Evolutionary conservation across 306 rosid species (phyloP).

Genomic region (Fragaria iinumae): DNA sequence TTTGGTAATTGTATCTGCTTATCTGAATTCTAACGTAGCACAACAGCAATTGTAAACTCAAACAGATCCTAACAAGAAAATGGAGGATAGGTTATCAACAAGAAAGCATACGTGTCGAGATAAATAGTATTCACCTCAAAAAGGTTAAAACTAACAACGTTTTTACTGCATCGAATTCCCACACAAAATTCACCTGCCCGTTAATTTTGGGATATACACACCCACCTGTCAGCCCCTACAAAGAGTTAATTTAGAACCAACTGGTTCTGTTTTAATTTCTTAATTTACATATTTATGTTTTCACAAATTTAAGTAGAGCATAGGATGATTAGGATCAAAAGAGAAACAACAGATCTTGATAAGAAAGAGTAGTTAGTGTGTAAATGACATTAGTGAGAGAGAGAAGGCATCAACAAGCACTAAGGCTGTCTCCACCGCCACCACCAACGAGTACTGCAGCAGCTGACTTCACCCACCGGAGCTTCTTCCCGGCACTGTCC

Average conservation of each 20-base stretch:
- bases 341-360: background rate
- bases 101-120: slow-evolving; percentile 20
- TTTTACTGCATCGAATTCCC: slow-evolving; percentile 19
- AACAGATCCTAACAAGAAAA: background rate
- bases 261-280: background rate
- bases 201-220: slow-evolving; percentile 38
- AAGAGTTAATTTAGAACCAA: background rate
- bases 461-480: slow-evolving; percentile 17
- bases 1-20: background rate
- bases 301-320: background rate
- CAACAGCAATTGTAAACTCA: background rate
- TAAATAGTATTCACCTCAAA: background rate
- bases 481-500: slow-evolving; percentile 14
- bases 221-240: slow-evolving; percentile 27
- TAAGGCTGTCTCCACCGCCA: slow-evolving; percentile 60
- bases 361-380: background rate
- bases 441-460: slow-evolving; percentile 29
- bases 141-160: slow-evolving; percentile 14
- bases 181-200: slow-evolving; percentile 49
- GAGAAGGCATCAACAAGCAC: slow-evolving; percentile 56
- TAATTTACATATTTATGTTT: background rate
- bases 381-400: slow-evolving; percentile 62
- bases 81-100: background rate
- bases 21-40: background rate
- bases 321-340: background rate